Percentiles rank a stretch among this genome's conserved stretches.
Evolutionary conservation across 208 protist species (phyloP).

Genomic region (Leishmania aethiopica): DNA sequence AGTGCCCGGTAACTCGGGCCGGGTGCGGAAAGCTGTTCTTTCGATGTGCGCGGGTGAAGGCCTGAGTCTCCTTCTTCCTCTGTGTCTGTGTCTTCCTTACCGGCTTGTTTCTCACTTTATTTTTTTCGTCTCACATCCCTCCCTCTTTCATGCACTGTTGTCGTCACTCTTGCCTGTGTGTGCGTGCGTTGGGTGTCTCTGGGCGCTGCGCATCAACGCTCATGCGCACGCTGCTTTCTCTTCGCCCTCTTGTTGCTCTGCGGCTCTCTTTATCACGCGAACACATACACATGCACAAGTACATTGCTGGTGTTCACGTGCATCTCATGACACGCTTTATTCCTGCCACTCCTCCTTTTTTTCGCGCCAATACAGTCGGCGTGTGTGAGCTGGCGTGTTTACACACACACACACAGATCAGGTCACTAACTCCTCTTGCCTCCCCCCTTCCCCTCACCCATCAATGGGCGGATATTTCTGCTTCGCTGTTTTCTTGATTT

Average conservation of each 20-base stretch:
- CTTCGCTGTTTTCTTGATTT: background rate
- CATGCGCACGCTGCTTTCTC: background rate
- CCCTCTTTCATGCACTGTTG: background rate
- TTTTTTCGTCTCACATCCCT: background rate
- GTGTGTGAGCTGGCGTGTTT: background rate
- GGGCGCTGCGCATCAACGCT: background rate
- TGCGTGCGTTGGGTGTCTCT: background rate
- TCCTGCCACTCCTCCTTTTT: background rate
- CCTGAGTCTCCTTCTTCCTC: background rate
- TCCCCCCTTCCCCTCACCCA: background rate
- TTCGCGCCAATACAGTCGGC: background rate
- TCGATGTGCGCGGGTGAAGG: background rate
- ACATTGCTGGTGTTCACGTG: background rate
- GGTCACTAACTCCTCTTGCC: background rate
- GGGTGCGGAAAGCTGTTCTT: background rate
- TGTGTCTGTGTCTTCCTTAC: background rate
- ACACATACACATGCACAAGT: background rate
- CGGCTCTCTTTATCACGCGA: slow-evolving; percentile 5
- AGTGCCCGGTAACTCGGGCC: background rate
- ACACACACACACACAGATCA: background rate
- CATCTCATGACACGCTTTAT: background rate
- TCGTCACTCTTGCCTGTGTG: background rate
- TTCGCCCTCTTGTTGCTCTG: background rate
- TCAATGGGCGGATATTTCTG: background rate
- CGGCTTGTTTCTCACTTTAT: background rate